Base-by-base conservation (phyloP, 345 rosid species). In the Ceriops zippeliana region DNA sequence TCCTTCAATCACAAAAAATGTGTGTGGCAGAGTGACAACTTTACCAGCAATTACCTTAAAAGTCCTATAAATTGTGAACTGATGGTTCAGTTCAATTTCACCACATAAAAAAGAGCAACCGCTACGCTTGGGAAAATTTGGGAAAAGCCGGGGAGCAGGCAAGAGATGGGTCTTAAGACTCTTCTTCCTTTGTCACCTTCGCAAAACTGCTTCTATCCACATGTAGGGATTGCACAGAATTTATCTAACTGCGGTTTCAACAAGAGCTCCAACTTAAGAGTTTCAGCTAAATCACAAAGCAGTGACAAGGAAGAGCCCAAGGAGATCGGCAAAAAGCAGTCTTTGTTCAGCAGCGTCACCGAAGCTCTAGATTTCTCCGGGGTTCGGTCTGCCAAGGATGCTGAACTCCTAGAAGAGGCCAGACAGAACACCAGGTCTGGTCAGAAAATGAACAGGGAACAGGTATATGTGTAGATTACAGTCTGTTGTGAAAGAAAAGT, bases 311-410 rank as follows among this genome's bases (percentile, higher is more conserved):
- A 81, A 24, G 77, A 76, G 37, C 61, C 77, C 22, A 72, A 80
- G 74, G 81, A 76, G 67, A 72, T 72, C 69, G 84, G 59, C 26
- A 1, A 34, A 34, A 85, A 83, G 76, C 92, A 89, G 34, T 90
- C 97, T 32, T 71, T 89, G 70, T 85, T 90, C 59, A 81, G 86
- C 58, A 79, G 83, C 27, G 80, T 90, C 24, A 80, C 90, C 0
- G 98, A 88, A 27, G 98, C 96, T 66, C 86, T 90, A 7, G 98
- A 90, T 70, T 93, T 93, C 76, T 77, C 93, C 2, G 89, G 89
- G 68, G 92, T 87, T 61, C 80, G 98, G 66, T 89, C 96, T 13
- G 76, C 71, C n/a, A 65, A 87, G 75, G 97, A 93, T 65, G 98
- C 96, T 2, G 86, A 79, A 24, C 96, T 93, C 70, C 85, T 93